Evolutionary conservation across 257 asterid species (phyloP).

Genomic region (Cynanchum wilfordii): DNA sequence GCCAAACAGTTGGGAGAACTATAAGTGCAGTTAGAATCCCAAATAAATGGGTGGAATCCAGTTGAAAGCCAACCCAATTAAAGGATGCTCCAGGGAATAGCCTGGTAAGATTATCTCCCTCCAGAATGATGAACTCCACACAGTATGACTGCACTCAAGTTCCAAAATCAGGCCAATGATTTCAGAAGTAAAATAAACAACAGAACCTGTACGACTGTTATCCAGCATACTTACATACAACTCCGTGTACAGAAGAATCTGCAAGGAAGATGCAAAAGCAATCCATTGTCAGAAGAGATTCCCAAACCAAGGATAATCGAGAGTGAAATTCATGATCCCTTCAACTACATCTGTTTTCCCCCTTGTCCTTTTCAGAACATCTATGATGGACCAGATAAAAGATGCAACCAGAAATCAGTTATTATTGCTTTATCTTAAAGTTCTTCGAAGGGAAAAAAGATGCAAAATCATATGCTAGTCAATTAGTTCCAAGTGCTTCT

Average conservation of each 20-base stretch:
- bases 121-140: slow-evolving; percentile 69
- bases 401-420: neutral
- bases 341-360: neutral
- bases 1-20: slow-evolving; percentile 75
- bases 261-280: slow-evolving; percentile 27
- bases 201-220: neutral
- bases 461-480: neutral
- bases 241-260: slow-evolving; percentile 77
- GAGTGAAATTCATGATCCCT: neutral
- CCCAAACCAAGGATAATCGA: neutral
- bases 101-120: slow-evolving; percentile 74
- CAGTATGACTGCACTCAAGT: slow-evolving; percentile 55
- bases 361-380: neutral
- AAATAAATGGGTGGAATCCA: slow-evolving; percentile 62
- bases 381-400: neutral
- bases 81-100: slow-evolving; percentile 63
- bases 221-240: slow-evolving; percentile 50
- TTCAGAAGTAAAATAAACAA: neutral
- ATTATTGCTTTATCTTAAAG: neutral
- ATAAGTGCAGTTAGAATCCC: slow-evolving; percentile 46
- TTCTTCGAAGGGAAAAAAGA: neutral
- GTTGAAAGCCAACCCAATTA: slow-evolving; percentile 43
- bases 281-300: slow-evolving; percentile 2
- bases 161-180: neutral
- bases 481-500: neutral